Conservation (phyloP, 768 basidiomycete species). For the Hirschioporus abietinus region DNA sequence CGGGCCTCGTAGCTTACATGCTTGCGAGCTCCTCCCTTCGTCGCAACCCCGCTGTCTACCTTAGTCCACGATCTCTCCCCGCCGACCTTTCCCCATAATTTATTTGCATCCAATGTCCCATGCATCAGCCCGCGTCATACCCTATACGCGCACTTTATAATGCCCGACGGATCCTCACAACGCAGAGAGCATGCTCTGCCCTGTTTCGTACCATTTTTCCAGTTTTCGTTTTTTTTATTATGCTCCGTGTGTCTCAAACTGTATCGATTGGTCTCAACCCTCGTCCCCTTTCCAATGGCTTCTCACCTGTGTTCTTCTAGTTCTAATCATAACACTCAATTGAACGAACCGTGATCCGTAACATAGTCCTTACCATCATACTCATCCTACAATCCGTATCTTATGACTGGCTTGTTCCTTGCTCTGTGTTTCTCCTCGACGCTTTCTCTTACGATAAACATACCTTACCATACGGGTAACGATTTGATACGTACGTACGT, state of each 20-base stretch:
- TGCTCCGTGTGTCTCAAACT: neutral
- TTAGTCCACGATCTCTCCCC: neutral
- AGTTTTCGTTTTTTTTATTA: neutral
- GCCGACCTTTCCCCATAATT: neutral
- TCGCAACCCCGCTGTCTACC: neutral
- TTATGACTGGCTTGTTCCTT: neutral
- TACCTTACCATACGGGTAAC: neutral
- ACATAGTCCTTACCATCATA: neutral
- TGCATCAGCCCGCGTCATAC: neutral
- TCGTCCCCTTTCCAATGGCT: neutral
- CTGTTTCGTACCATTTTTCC: neutral
- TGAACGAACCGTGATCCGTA: neutral
- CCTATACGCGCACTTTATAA: neutral
- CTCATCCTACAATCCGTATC: neutral
- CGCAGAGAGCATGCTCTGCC: neutral
- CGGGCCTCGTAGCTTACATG: neutral
- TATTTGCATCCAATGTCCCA: neutral
- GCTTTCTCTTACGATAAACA: neutral
- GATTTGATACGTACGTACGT: neutral
- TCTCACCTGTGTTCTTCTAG: neutral
- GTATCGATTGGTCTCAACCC: neutral
- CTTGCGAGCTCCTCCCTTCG: neutral
- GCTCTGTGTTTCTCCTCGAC: neutral
- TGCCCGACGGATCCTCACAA: neutral
- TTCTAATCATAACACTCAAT: neutral